Conservation (phyloP, 2,329 filamentous ascomycete species). For the Monosporascus sp. region DNA sequence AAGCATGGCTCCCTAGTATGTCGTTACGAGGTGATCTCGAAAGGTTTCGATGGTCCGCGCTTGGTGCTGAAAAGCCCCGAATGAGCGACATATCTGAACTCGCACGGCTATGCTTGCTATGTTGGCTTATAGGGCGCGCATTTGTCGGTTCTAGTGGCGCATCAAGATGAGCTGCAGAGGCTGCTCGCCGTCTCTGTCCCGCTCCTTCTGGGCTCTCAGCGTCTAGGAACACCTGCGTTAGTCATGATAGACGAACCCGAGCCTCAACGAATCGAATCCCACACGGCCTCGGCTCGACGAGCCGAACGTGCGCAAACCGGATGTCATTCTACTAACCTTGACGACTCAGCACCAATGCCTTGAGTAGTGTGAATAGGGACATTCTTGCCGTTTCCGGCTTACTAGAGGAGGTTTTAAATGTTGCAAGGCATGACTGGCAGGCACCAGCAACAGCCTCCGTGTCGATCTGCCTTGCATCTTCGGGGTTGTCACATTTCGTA, state of each 20-base stretch:
- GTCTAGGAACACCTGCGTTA: slow-evolving; percentile 9
- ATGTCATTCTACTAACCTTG: slow-evolving; percentile 53
- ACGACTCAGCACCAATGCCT: slow-evolving; percentile 62
- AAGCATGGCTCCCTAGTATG: slow-evolving; percentile 30
- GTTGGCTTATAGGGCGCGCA: slow-evolving; percentile 51
- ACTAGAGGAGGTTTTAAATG: slow-evolving; percentile 68
- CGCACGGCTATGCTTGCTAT: slow-evolving; percentile 64
- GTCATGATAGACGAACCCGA: slow-evolving; percentile 1
- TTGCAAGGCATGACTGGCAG: slow-evolving; percentile 65
- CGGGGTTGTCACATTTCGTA: slow-evolving; percentile 81
- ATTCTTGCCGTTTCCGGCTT: slow-evolving; percentile 68
- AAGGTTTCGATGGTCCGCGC: slow-evolving; percentile 35
- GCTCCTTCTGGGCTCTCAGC: slow-evolving; percentile 37
- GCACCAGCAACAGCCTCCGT: slow-evolving; percentile 57
- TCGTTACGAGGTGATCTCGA: slow-evolving; percentile 46
- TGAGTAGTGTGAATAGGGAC: slow-evolving; percentile 71
- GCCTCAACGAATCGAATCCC: too few species aligned
- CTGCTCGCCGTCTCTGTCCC: slow-evolving; percentile 49
- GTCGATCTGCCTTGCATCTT: slow-evolving; percentile 66
- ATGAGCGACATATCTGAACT: slow-evolving; percentile 65
- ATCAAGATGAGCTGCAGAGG: slow-evolving; percentile 59
- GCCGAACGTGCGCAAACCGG: slow-evolving; percentile 1
- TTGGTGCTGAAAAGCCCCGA: slow-evolving; percentile 47
- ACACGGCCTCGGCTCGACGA: background rate
- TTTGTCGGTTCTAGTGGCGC: slow-evolving; percentile 43